phyloP scores from a whole-genome alignment of 202 grass and related monocot species.

The Setaria italica region DNA sequence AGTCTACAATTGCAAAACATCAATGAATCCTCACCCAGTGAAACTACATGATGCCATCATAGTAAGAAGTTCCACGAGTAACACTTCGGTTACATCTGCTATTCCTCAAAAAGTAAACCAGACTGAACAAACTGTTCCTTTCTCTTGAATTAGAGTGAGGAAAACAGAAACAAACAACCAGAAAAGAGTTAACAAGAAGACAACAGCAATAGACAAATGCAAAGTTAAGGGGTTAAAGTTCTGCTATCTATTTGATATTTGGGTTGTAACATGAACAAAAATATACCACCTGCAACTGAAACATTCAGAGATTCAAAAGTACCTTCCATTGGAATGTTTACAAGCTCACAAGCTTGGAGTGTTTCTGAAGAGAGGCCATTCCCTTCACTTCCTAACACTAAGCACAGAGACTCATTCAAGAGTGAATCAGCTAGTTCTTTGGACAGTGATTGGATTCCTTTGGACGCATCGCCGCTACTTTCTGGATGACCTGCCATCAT shows the following conservation, averaged over 20 bases:
- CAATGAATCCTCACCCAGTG: background rate
- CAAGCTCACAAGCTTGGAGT: constrained; percentile 65
- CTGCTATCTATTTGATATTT: constrained; percentile 46
- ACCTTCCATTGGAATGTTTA: constrained; percentile 94
- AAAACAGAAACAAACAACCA: constrained; percentile 28
- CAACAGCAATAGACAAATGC: background rate
- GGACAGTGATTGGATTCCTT: constrained; percentile 46
- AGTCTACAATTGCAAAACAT: background rate
- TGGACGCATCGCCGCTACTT: constrained; percentile 50
- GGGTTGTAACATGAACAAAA: constrained; percentile 89
- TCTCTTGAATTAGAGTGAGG: background rate
- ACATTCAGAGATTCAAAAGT: constrained; percentile 98
- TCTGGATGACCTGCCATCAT: constrained; percentile 83
- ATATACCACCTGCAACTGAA: constrained; percentile 95
- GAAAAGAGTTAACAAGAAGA: background rate
- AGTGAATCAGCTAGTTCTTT: constrained; percentile 69
- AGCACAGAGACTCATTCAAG: constrained; percentile 66
- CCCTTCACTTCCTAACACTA: constrained; percentile 94
- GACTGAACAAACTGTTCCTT: constrained; percentile 15
- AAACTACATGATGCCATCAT: constrained; percentile 18
- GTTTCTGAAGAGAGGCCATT: constrained; percentile 75
- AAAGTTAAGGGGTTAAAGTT: constrained; percentile 38
- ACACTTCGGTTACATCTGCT: background rate
- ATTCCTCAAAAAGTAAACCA: constrained; percentile 3
- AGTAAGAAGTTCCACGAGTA: constrained; percentile 19